These are phyloP conservation scores for Microascus cirrosus DNA, from an alignment of 2,329 filamentous ascomycete genomes.

Conservation along the genomic window DNA sequence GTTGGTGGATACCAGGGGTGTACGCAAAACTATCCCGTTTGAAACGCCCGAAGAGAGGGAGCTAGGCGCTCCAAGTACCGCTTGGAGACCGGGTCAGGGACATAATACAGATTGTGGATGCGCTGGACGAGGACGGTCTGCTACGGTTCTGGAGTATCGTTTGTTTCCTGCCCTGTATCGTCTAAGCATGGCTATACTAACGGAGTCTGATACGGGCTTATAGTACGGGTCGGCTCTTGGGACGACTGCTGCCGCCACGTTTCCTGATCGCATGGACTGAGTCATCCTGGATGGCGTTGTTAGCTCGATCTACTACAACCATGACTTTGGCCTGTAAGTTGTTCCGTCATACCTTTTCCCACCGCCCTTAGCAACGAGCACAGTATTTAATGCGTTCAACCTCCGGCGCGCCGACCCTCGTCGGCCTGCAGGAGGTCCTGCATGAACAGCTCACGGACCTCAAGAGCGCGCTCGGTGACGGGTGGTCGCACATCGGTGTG, in stretches of 20 bases:
- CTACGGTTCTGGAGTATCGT: constrained; percentile 22
- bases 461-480: constrained; percentile 35
- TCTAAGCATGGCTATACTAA: background rate
- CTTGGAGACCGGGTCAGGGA: constrained; percentile 16
- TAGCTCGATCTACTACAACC: constrained; percentile 19
- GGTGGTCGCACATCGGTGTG: constrained; percentile 53
- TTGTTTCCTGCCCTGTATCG: background rate
- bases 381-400: constrained; percentile 15
- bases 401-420: constrained; percentile 24
- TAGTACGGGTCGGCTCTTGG: constrained; percentile 29
- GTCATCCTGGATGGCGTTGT: constrained; percentile 24
- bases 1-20: background rate
- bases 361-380: background rate
- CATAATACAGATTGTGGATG: constrained; percentile 25
- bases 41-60: background rate
- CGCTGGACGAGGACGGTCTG: constrained; percentile 23
- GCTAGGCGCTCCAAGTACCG: background rate
- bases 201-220: constrained; percentile 14
- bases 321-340: background rate
- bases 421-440: constrained; percentile 62
- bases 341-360: background rate
- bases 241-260: constrained; percentile 25
- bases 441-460: constrained; percentile 51
- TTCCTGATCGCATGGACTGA: constrained; percentile 25
- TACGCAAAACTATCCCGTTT: background rate